Base-by-base conservation (phyloP, 2,329 filamentous ascomycete species). In the Colletotrichum salicis region DNA sequence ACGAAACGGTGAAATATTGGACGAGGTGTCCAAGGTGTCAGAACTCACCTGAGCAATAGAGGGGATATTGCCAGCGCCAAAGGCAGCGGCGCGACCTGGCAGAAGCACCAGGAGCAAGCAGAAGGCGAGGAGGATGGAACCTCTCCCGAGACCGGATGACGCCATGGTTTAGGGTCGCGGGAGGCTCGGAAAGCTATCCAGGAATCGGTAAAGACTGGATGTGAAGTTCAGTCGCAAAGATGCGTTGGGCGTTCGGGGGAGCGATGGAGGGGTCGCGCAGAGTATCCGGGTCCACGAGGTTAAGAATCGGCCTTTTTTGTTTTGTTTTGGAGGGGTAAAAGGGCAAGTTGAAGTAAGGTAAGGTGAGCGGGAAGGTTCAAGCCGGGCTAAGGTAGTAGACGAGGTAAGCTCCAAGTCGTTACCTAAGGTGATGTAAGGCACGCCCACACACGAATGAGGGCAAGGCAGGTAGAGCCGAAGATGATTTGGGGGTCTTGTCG, bases 21-120 rank as follows among this genome's bases (percentile, higher is more conserved):
- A 65, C 11, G 33, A 35, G 15, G 22, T 48, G 22, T 8, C 15
- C 12, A 41, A 19, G 58, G 22, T 65, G 64, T 57, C 37, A 10
- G 19, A 64, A 71, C 78, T n/a, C 69, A 84, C 83, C 79, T 85
- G 83, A 15, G 85, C 81, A 74, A 90, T 91, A 24, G 88, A 90
- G n/a, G 91, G 91, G 72, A 93, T 93, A 77, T 93, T 93, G 68
- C 91, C 91, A 41, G 91, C 91, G 31, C 91, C 91, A 78, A 93
- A 93, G 4, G 91, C 91, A 27, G 84, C 84, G 3, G 85, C 89
- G 73, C 85, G 86, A 64, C 85, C 84, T 27, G 89, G 88, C 62
- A 92, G 82, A 57, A 91, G 76, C n/a, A 89, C 79, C 70, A 93
- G 80, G 64, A 90, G 77, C 61, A 91, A 77, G 74, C 82, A 84